Evolutionary conservation across 164 flowering plant species (phyloP), one percentile per base, ranked within the genome.

Genomic region (Vitis labrusca): DNA sequence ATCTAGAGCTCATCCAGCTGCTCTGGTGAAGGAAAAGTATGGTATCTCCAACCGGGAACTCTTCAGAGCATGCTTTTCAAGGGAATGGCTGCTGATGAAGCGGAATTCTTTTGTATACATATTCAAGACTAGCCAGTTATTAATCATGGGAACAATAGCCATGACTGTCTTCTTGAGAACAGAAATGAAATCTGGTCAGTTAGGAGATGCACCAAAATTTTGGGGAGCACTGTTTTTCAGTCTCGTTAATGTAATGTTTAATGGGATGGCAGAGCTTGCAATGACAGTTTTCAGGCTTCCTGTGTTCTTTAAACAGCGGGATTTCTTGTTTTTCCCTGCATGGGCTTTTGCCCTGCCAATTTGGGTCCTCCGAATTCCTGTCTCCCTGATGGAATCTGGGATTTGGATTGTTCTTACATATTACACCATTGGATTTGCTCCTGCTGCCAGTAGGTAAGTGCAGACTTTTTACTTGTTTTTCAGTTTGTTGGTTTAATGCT

Each of bases 261-360:
- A 37, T 37, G 44, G 44, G 44, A 37, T 37, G 44, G 44, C 44
- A 37, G 44, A 37, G 44, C 44, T 37, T 37, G 44, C 44, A 37
- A 37, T 37, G 44, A 37, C 44, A 37, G 44, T 37, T 37, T 37
- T 37, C 44, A 37, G 44, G 44, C 44, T 37, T 37, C 44, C 44
- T 5, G 44, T 37, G 44, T 37, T 37, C 73, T 88, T 76, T 60
- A 88, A 83, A 69, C 92, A 88, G 55, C 75, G 92, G 67, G 92
- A 88, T 74, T 65, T 78, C 60, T 48, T 80, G 64, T 88, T 85
- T 66, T 88, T 67, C 75, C 92, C 92, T 17, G 80, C 90, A 50
- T 88, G 92, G 92, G 87, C 89, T 32, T 88, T 77, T 80, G 84
- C 75, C 10, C 70, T 88, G 32, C 92, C 92, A 3, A 86, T 88